phyloP scores from a whole-genome alignment of 2,329 filamentous ascomycete species.

The Davidsoniella virescens region DNA sequence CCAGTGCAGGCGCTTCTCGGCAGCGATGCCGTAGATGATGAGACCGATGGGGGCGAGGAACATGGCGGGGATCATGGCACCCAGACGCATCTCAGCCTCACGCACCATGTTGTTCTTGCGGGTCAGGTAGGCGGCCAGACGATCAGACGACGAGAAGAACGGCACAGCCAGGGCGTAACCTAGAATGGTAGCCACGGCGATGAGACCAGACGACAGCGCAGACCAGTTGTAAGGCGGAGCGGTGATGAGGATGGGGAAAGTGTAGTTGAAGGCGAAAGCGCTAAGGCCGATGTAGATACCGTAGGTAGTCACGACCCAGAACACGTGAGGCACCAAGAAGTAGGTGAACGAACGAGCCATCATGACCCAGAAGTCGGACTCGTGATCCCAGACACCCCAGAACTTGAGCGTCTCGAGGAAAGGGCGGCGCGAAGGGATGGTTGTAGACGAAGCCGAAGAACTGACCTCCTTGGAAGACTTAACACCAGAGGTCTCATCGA shows the following conservation, averaged over 20 bases:
- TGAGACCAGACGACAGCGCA: constrained; percentile 27
- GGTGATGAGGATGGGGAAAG: constrained; percentile 31
- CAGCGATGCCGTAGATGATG: constrained; percentile 26
- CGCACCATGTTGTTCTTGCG: constrained; percentile 29
- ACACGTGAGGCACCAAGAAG: constrained; percentile 30
- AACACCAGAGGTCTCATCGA: constrained; percentile 15
- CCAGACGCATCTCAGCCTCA: constrained; percentile 32
- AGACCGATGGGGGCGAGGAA: constrained; percentile 26
- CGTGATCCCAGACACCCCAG: constrained; percentile 26
- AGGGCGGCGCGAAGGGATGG: constrained; percentile 23
- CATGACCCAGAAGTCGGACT: constrained; percentile 29
- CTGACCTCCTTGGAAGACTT: not conserved
- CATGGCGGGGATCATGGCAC: constrained; percentile 23
- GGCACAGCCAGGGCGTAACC: constrained; percentile 26
- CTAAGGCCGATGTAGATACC: constrained; percentile 24
- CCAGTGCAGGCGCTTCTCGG: constrained; percentile 26
- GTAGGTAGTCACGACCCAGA: constrained; percentile 32
- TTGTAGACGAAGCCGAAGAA: constrained; percentile 12
- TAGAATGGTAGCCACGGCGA: constrained; percentile 21
- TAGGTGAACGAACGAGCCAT: constrained; percentile 30
- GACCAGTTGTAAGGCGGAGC: constrained; percentile 30
- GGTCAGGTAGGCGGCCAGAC: constrained; percentile 27
- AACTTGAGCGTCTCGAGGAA: constrained; percentile 27
- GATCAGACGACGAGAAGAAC: constrained; percentile 27
- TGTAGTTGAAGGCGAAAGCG: constrained; percentile 30